Percentiles rank a stretch among this genome's conserved stretches.
Conservation (phyloP, 2,329 filamentous ascomycete species). For the Colletotrichum phormii region DNA sequence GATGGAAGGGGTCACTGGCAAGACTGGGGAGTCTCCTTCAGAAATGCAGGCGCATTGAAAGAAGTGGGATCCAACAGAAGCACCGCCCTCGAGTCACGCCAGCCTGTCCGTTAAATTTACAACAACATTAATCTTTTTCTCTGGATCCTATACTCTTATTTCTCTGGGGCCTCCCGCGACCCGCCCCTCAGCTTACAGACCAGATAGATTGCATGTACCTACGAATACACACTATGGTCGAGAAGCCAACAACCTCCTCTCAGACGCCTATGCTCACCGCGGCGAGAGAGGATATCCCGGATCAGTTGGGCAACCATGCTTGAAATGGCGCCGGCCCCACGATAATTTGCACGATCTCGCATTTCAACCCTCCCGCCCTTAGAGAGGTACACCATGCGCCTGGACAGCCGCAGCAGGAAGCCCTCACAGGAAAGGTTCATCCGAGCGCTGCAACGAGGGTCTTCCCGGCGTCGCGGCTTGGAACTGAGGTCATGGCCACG, state of each 20-base stretch:
- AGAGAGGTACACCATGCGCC: background rate
- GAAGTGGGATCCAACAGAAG: background rate
- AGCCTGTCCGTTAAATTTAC: background rate
- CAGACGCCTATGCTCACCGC: background rate
- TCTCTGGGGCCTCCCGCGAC: slow-evolving; percentile 17
- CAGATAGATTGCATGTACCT: background rate
- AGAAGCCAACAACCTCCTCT: background rate
- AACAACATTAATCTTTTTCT: background rate
- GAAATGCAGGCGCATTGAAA: background rate
- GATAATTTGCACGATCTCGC: background rate
- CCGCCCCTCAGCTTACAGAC: slow-evolving; percentile 12
- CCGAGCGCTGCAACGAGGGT: slow-evolving; percentile 31
- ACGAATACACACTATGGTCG: background rate
- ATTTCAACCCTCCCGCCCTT: background rate
- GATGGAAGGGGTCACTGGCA: background rate
- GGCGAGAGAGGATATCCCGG: background rate
- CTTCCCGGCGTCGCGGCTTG: slow-evolving; percentile 22
- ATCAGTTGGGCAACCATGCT: background rate
- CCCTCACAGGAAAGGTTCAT: slow-evolving; percentile 21
- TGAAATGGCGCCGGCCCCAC: background rate
- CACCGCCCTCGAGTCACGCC: background rate
- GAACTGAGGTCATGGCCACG: slow-evolving; percentile 34
- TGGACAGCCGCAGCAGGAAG: background rate
- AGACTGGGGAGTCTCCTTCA: background rate
- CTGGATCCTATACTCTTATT: background rate